phyloP scores from a whole-genome alignment of 106 monocot genomes.

The Dioscorea zingiberensis region DNA sequence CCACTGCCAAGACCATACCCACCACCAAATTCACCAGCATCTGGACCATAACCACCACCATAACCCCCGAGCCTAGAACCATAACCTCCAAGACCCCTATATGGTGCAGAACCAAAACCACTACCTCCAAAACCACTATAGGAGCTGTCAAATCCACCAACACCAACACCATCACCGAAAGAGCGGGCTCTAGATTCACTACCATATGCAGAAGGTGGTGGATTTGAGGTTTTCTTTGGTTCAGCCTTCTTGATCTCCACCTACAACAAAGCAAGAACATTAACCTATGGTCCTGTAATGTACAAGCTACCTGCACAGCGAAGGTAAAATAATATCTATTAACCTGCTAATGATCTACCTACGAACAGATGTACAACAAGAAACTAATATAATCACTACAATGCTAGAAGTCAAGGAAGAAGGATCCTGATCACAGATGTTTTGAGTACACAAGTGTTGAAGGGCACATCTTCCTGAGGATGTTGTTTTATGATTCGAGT shows the following conservation, averaged over 20 bases:
- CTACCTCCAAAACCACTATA: conserved; percentile 47
- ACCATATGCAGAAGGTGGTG: conserved; percentile 43
- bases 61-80: conserved; percentile 48
- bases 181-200: conserved; percentile 60
- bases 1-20: conserved; percentile 52
- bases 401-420: no score
- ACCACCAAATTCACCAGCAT: conserved; percentile 34
- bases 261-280: conserved; percentile 77
- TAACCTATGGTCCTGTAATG: conserved; percentile 31
- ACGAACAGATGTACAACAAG: no score
- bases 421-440: no score
- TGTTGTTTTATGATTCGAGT: no score
- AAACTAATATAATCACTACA: no score
- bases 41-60: conserved; percentile 30
- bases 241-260: conserved; percentile 99
- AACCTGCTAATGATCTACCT: no score
- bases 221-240: conserved; percentile 85
- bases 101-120: conserved; percentile 52
- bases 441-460: no score
- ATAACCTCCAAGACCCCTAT: conserved; percentile 44
- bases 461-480: neutral
- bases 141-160: conserved; percentile 40
- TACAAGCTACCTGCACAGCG: conserved; percentile 3
- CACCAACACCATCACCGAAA: conserved; percentile 30
- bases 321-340: no score